A percentile compares a stretch with the other conserved stretches of the same genome.
Conservation (phyloP, 2,329 filamentous ascomycete species). For the Cytospora leucostoma region DNA sequence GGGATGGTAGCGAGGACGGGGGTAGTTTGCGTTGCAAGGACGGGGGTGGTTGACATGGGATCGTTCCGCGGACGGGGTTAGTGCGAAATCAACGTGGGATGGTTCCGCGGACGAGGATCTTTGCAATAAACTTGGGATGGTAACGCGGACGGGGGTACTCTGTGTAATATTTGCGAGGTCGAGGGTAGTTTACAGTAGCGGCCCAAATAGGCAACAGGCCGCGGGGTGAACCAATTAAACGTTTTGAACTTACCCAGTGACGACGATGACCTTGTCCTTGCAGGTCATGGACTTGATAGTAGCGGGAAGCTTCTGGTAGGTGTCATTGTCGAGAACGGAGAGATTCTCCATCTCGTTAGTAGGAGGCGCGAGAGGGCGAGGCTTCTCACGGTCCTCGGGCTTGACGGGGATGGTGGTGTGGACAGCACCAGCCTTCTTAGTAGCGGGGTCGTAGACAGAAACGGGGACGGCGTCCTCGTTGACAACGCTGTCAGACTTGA, state of each 20-base stretch:
- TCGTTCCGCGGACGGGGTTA: too few species aligned
- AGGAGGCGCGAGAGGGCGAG: conserved; percentile 46
- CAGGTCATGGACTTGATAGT: conserved; percentile 71
- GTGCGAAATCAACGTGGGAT: too few species aligned
- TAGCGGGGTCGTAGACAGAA: conserved; percentile 52
- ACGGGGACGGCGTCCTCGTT: conserved; percentile 60
- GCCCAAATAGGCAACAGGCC: too few species aligned
- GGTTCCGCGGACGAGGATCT: too few species aligned
- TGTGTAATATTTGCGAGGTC: too few species aligned
- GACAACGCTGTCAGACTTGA: conserved; percentile 52
- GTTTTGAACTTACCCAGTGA: conserved; percentile 62
- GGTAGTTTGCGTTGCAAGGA: neutral
- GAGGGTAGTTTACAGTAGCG: too few species aligned
- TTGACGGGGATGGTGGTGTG: conserved; percentile 53
- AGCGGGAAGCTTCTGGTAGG: conserved; percentile 59
- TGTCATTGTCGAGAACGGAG: conserved; percentile 53
- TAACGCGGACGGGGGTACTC: too few species aligned
- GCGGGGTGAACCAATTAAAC: too few species aligned
- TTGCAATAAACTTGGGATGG: too few species aligned
- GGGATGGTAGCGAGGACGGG: neutral
- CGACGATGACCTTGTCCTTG: conserved; percentile 68
- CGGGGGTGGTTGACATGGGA: too few species aligned
- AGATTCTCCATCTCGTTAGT: conserved; percentile 50
- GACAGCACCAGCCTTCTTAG: conserved; percentile 42
- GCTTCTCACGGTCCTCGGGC: conserved; percentile 39